Conservation (phyloP, 768 basidiomycete genomes). For the Hericium rajendrae region DNA sequence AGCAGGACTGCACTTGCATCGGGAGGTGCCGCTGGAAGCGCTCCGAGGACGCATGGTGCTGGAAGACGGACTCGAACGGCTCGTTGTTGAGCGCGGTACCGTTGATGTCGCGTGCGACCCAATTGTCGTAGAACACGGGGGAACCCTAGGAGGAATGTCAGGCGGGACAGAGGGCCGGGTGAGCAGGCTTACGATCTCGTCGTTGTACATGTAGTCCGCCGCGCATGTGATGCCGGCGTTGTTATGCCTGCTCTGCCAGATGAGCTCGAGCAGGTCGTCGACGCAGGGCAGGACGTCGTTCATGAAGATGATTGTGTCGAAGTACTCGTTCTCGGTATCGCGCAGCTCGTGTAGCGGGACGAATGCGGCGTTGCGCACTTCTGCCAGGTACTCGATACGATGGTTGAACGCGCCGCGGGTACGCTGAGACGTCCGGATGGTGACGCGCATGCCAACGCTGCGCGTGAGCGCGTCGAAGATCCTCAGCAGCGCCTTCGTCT, state of each 20-base stretch:
- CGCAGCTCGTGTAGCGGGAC: slow-evolving; percentile 91
- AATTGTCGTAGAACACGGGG: slow-evolving; percentile 97
- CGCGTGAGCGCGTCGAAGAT: slow-evolving; percentile 92
- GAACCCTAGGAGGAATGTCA: slow-evolving; percentile 35
- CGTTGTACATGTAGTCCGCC: slow-evolving; percentile 98
- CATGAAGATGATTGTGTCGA: slow-evolving; percentile 97
- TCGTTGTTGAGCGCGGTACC: slow-evolving; percentile 97
- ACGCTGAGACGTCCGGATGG: slow-evolving; percentile 87
- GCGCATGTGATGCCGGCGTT: slow-evolving; percentile 99
- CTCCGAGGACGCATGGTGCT: slow-evolving; percentile 61
- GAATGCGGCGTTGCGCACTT: slow-evolving; percentile 97
- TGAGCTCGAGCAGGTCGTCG: slow-evolving; percentile 94
- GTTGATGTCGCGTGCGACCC: slow-evolving; percentile 98
- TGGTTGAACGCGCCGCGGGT: slow-evolving; percentile 96
- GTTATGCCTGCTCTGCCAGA: slow-evolving; percentile 87
- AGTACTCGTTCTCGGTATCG: slow-evolving; percentile 86
- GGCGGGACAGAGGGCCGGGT: neutral
- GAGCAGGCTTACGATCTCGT: slow-evolving; percentile 61
- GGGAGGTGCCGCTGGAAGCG: slow-evolving; percentile 91
- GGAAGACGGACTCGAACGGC: slow-evolving; percentile 92
- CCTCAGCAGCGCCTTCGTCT: slow-evolving; percentile 91
- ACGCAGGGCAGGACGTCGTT: slow-evolving; percentile 98
- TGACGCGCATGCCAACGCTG: slow-evolving; percentile 84
- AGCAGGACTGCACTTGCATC: slow-evolving; percentile 93
- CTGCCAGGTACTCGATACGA: slow-evolving; percentile 99